phyloP scores from a whole-genome alignment of 2,329 filamentous ascomycete species.

The Pochonia chlamydosporia region DNA sequence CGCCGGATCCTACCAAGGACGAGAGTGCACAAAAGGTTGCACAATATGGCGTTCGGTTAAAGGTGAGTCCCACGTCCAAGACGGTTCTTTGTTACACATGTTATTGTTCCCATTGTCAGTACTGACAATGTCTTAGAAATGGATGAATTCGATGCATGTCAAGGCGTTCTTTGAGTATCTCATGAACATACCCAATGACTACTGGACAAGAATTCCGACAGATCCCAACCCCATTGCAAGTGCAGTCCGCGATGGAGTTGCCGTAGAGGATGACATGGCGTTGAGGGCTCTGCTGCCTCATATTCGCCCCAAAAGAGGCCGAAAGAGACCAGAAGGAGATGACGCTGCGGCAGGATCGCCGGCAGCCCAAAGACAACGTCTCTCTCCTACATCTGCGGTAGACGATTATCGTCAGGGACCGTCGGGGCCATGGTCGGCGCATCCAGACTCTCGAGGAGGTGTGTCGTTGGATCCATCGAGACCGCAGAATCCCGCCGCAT shows the following conservation, averaged over 20 bases:
- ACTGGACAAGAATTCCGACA: conserved; percentile 71
- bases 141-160: conserved; percentile 96
- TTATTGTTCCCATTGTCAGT: not conserved
- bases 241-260: conserved; percentile 71
- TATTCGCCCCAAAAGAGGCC: conserved; percentile 56
- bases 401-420: conserved; percentile 28
- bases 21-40: conserved; percentile 91
- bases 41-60: conserved; percentile 87
- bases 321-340: conserved; percentile 59
- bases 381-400: conserved; percentile 45
- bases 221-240: conserved; percentile 57
- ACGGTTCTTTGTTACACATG: too few relatives aligned
- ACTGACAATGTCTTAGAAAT: conserved; percentile 51
- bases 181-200: conserved; percentile 68
- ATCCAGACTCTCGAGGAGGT: conserved; percentile 32
- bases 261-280: conserved; percentile 82
- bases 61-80: conserved; percentile 47
- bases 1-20: conserved; percentile 72
- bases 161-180: conserved; percentile 93
- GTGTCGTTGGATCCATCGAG: conserved; percentile 31
- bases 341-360: conserved; percentile 41
- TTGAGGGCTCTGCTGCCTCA: conserved; percentile 78
- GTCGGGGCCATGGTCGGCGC: conserved; percentile 41
- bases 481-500: conserved; percentile 17
- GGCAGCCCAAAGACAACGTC: conserved; percentile 54